Evolutionary conservation across 495 filamentous ascomycete genomes (phyloP), one percentile per base, ranked within the genome.

Genomic region (Bryoglossum gracile): DNA sequence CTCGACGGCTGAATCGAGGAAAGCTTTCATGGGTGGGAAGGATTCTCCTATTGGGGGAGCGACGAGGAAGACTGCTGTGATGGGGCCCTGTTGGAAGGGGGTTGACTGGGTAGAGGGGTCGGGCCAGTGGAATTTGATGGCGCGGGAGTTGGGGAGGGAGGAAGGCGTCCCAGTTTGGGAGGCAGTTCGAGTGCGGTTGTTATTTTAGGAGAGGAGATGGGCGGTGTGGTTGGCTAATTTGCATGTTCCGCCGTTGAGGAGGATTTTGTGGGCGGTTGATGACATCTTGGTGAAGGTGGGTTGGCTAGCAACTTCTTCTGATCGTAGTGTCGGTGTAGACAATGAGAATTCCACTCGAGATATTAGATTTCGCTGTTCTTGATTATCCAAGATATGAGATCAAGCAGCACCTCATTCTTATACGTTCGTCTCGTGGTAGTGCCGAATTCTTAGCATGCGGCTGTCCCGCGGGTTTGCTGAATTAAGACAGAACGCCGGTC

Each of bases 171-270:
- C 51, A 3, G 64, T 62, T 5, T 67, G 66, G 3, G 72, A 75
- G 10, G 70, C 72, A 3, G 67, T 43, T 9, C 75, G 53, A 37
- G 61, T 50, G 13, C 62, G 62, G 33, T 64, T 41, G 28, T 34
- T 30, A 23, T 54, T 39, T 13, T 50, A 48, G 2, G 63, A 43
- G 21, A 75, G 64, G 5, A 70, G 66, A 6, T 28, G 49, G 21
- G 62, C 68, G 17, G 75, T 61, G 25, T 68, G 66, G 34, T 60
- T 59, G 35, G 68, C 66, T 13, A 73, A 61, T 28, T 71, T 75
- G 50, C 74, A 73, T 11, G 66, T 71, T 42, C 72, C 74, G 36
- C 73, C 75, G 2, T 67, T 59, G 10, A 78, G 50, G 14, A 78
- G 62, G 53, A 77, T 51, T n/a, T n/a, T n/a, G n/a, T n/a, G n/a